Evolutionary conservation across 371 early-diverging fungal species (phyloP), one percentile per base, ranked within the genome.

Genomic region (Nosema muscidifuracis): DNA sequence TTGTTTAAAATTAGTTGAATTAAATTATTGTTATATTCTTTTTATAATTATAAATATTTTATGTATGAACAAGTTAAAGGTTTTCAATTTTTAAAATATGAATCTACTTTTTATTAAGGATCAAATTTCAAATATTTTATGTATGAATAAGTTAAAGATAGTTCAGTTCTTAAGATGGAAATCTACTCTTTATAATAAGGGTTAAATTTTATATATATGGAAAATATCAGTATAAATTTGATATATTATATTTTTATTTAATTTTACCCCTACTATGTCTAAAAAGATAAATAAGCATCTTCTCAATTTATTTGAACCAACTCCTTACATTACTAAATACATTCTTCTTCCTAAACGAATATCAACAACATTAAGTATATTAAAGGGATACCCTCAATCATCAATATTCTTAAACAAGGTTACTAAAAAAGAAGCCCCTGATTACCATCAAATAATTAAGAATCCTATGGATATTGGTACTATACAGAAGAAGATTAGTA

Each of bases 371-470:
- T 64, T 76, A 7, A 58, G 50, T n/a, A 36, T 42, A 12, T 43
- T 76, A 0, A 76, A 76, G 34, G 16, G 38, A 28, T 61, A 60
- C 9, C 69, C 63, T 60, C 26, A 73, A 44, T 60, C 73, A 51
- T 36, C 24, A 18, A 33, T 73, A 51, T 77, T 77, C 47, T 57
- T 74, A 10, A 44, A 51, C 22, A 77, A 71, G 61, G 74, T 74
- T 24, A 66, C 44, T 10, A 77, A 71, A 51, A 77, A 70, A 58
- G 70, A 68, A 9, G 60, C 65, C 72, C 92, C 93, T 0, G 92
- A 92, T 66, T 93, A 93, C 78, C 92, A 91, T 80, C 84, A 88
- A 61, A 83, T 89, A 77, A 93, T 93, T 77, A 82, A 85, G 50
- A 84, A 85, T n/a, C 93, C 92, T 4, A 91, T 93, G 44, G 86